These are phyloP conservation scores for Exophiala xenobiotica DNA, from an alignment of 2,329 filamentous ascomycete genomes.

Conservation along the genomic window DNA sequence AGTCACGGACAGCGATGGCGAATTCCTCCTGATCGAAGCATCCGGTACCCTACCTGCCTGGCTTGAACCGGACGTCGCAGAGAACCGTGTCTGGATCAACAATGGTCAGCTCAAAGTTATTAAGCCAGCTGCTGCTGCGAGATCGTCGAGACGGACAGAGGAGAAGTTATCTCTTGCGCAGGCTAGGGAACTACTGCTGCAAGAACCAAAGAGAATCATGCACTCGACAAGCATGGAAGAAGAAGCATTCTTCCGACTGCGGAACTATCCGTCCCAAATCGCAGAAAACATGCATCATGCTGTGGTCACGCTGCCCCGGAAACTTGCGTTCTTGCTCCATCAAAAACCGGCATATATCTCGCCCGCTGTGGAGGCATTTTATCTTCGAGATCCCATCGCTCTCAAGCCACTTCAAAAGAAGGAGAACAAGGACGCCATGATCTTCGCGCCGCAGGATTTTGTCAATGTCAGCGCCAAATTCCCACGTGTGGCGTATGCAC, in stretches of 20 bases:
- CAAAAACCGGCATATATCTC: constrained; percentile 72
- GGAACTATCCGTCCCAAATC: constrained; percentile 79
- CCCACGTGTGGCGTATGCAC: constrained; percentile 85
- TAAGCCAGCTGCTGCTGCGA: constrained; percentile 52
- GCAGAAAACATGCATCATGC: constrained; percentile 72
- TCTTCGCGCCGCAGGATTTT: constrained; percentile 75
- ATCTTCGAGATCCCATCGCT: constrained; percentile 78
- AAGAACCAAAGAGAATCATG: constrained; percentile 59
- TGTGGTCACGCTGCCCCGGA: constrained; percentile 72
- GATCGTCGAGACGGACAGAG: constrained; percentile 37
- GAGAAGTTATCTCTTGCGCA: constrained; percentile 61
- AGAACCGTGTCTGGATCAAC: constrained; percentile 87
- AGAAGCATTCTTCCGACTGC: constrained; percentile 86
- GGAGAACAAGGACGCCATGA: constrained; percentile 50
- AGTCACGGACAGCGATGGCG: constrained; percentile 83
- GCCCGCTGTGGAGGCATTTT: constrained; percentile 86
- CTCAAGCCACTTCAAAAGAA: constrained; percentile 66
- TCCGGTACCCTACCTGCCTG: constrained; percentile 83
- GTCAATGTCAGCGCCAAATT: constrained; percentile 78
- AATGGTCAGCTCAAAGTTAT: constrained; percentile 73
- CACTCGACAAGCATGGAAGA: constrained; percentile 74
- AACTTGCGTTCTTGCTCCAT: constrained; percentile 76
- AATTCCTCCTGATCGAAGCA: constrained; percentile 92
- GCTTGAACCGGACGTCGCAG: constrained; percentile 87
- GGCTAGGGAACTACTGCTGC: constrained; percentile 62